Evolutionary conservation across 768 basidiomycete species (phyloP).

Genomic region (Phallus indusiatus): DNA sequence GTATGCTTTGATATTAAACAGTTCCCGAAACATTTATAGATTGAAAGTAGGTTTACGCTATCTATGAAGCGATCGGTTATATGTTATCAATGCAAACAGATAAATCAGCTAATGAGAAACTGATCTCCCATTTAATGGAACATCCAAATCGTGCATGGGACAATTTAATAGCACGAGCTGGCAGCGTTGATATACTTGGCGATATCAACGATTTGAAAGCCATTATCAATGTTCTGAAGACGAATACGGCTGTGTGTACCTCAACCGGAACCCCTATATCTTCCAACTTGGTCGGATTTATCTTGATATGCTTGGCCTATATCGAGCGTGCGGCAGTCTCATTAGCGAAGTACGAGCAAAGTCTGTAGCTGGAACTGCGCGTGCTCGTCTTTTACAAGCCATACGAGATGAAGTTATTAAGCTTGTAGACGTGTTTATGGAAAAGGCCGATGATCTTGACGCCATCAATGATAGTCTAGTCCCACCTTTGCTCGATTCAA

Average conservation of each 20-base stretch:
- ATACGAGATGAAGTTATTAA: slow-evolving; percentile 98
- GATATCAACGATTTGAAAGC: slow-evolving; percentile 95
- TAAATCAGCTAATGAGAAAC: slow-evolving; percentile 90
- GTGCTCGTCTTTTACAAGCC: slow-evolving; percentile 86
- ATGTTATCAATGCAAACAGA: slow-evolving; percentile 99
- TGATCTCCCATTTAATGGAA: slow-evolving; percentile 94
- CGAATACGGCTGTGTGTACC: slow-evolving; percentile 94
- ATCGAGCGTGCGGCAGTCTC: slow-evolving; percentile 94
- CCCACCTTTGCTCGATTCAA: slow-evolving; percentile 90
- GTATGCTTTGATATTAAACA: background rate
- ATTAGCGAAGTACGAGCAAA: slow-evolving; percentile 90
- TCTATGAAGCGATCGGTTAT: slow-evolving; percentile 98
- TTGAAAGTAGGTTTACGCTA: slow-evolving; percentile 68
- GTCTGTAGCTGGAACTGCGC: slow-evolving; percentile 94
- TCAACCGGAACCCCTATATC: slow-evolving; percentile 94
- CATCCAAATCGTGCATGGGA: slow-evolving; percentile 98
- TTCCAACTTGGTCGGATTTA: slow-evolving; percentile 96
- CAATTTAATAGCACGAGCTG: slow-evolving; percentile 91
- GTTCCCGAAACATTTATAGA: slow-evolving; percentile 10
- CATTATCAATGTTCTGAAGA: slow-evolving; percentile 92
- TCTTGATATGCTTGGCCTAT: slow-evolving; percentile 95
- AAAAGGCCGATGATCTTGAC: slow-evolving; percentile 94
- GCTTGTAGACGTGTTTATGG: slow-evolving; percentile 95
- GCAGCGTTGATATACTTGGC: slow-evolving; percentile 83
- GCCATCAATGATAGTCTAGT: slow-evolving; percentile 87